phyloP scores from a whole-genome alignment of 306 rosid species.

The Prunus mume region DNA sequence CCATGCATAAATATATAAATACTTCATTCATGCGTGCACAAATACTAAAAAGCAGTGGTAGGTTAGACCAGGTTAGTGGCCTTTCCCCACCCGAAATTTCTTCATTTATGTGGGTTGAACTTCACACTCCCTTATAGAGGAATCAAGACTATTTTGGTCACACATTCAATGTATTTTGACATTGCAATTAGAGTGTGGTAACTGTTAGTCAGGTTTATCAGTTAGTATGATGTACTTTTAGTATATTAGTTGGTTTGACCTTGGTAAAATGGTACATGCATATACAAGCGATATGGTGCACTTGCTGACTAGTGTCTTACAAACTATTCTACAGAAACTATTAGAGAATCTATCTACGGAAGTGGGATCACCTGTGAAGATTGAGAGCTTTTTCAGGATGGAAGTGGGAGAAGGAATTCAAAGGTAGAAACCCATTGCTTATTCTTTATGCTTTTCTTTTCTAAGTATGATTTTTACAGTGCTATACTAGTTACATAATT shows the following conservation, averaged over 20 bases:
- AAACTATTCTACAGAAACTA: slow-evolving; percentile 44
- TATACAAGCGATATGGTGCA: background rate
- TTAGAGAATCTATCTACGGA: slow-evolving; percentile 72
- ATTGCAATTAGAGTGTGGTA: background rate
- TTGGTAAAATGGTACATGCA: background rate
- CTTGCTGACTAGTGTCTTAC: slow-evolving; percentile 21
- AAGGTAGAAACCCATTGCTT: slow-evolving; percentile 40
- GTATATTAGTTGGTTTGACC: background rate
- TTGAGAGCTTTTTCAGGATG: slow-evolving; percentile 78
- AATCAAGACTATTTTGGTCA: background rate
- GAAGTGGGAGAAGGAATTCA: slow-evolving; percentile 92
- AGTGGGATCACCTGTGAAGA: slow-evolving; percentile 82
- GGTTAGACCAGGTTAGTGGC: background rate
- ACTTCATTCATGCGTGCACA: background rate
- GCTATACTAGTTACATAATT: background rate
- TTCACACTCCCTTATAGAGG: background rate
- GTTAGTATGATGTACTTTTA: background rate
- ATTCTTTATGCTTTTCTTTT: background rate
- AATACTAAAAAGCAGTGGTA: background rate
- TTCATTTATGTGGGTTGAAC: background rate
- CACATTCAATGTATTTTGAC: background rate
- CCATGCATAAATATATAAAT: background rate
- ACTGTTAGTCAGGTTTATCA: background rate
- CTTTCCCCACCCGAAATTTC: background rate
- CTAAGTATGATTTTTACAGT: background rate